Evolutionary conservation across 768 basidiomycete species (phyloP), one percentile per base, ranked within the genome.

Genomic region (Mycena indigotica): DNA sequence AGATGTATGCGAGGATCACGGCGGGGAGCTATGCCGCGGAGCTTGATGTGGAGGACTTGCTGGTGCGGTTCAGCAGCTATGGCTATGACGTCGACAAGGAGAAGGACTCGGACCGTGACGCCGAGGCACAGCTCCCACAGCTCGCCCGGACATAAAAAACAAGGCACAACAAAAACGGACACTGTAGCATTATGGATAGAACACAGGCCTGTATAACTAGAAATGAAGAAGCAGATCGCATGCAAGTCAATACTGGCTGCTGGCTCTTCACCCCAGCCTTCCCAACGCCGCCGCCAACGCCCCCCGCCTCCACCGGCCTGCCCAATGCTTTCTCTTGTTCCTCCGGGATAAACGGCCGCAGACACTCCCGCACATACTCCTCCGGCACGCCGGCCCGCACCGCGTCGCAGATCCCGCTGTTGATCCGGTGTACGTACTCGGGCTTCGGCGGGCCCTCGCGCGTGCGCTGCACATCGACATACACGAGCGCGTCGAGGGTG

Each of bases 391-490:
- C 78, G 30, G 72, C 67, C 49, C 65, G 60, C 55, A 76, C 44
- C 0, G 73, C 79, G 64, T 83, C 79, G 23, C 61, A 68, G 25
- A 81, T 78, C 3, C 71, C 79, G 66, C 66, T 71, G 57, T 81
- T 80, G 69, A 83, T 79, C 13, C 79, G 70, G 55, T 64, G 61
- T 28, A 81, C 75, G 60, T 82, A 83, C 64, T 81, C 80, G 41
- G 65, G 64, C 60, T 69, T 68, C 5, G 77, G 73, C 5, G 59
- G 52, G 13, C 76, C 72, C 26, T 70, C 70, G 16, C 52, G 57
- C 39, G 12, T 13, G 41, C 23, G 46, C 24, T 28, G 15, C 52
- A 69, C 60, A 48, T 81, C 78, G 21, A 81, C 67, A 51, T 81
- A 83, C 26, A 80, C 69, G 51, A 82, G 66, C 1, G 69, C 70